Percentiles rank a stretch among this genome's conserved stretches.
These are phyloP conservation scores for Chloropicon primus DNA, from an alignment of 139 green algal genomes.

Conservation along the genomic window DNA sequence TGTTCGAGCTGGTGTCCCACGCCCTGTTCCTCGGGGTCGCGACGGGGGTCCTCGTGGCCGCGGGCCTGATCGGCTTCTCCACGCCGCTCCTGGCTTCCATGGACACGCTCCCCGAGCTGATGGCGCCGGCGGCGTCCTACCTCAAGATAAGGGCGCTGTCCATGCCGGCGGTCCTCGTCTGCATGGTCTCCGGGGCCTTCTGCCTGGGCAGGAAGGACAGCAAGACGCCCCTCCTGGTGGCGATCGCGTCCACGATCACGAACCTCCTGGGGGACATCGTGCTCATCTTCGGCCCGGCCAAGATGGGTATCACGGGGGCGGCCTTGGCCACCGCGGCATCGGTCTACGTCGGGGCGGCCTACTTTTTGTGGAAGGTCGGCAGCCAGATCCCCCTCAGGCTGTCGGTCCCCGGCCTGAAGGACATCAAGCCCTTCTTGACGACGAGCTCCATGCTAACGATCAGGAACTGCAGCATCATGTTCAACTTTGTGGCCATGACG, in stretches of 20 bases:
- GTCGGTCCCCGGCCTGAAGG: not conserved
- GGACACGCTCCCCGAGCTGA: constrained; percentile 23
- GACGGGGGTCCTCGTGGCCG: constrained; percentile 36
- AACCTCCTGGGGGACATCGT: constrained; percentile 42
- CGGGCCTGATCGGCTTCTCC: constrained; percentile 15
- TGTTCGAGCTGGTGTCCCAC: constrained; percentile 16
- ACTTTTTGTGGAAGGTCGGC: constrained; percentile 22
- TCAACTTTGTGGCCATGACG: not conserved
- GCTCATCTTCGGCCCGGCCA: constrained; percentile 29
- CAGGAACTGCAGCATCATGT: not conserved
- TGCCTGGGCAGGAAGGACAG: constrained; percentile 55
- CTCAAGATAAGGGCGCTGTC: constrained; percentile 53
- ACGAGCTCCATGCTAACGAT: not conserved
- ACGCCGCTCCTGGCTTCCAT: constrained; percentile 24
- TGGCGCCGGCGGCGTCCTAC: constrained; percentile 37
- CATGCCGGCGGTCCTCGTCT: constrained; percentile 43
- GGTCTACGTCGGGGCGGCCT: constrained; percentile 29
- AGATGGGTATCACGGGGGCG: constrained; percentile 40
- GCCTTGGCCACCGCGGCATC: constrained; percentile 40
- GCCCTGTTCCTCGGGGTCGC: constrained; percentile 46
- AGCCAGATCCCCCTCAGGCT: not conserved
- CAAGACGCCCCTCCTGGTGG: constrained; percentile 37
- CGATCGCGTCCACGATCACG: constrained; percentile 17
- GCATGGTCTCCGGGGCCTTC: constrained; percentile 34
- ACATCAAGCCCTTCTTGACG: not conserved